A percentile compares a stretch with the other conserved stretches of the same genome.
These are phyloP conservation scores for Phragmites australis DNA, from an alignment of 176 grass and related monocot species.

Conservation along the genomic window DNA sequence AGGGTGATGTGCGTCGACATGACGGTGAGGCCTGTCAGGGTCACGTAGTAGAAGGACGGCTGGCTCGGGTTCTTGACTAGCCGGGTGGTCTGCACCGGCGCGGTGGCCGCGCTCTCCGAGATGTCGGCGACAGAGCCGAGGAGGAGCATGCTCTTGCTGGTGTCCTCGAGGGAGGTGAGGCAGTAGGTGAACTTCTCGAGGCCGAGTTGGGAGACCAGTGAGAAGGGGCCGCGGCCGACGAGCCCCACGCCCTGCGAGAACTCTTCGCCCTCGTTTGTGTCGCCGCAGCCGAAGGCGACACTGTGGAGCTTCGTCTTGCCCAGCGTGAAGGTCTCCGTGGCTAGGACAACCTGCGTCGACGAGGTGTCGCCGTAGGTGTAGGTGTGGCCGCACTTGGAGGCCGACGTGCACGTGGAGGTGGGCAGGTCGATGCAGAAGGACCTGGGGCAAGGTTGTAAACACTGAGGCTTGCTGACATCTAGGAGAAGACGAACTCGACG, in stretches of 20 bases:
- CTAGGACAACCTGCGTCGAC: conserved; percentile 62
- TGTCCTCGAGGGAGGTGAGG: conserved; percentile 69
- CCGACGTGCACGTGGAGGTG: conserved; percentile 37
- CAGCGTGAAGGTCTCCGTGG: conserved; percentile 69
- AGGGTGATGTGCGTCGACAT: conserved; percentile 43
- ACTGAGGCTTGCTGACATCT: no score
- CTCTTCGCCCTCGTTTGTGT: conserved; percentile 55
- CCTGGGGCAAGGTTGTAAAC: conserved; percentile 39
- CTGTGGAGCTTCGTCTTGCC: conserved; percentile 14
- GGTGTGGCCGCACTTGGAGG: conserved; percentile 44
- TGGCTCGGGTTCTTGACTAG: conserved; percentile 64
- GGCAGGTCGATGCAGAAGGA: conserved; percentile 51
- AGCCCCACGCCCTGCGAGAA: conserved; percentile 63
- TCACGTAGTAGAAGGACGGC: conserved; percentile 70
- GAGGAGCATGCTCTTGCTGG: conserved; percentile 54
- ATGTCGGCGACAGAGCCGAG: conserved; percentile 49
- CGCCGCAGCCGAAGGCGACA: conserved; percentile 69
- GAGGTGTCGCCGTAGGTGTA: conserved; percentile 72
- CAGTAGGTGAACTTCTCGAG: conserved; percentile 82
- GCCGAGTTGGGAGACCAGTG: conserved; percentile 61
- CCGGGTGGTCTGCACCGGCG: conserved; percentile 57
- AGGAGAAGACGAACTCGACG: no score
- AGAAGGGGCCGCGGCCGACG: conserved; percentile 60
- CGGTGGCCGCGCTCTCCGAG: background rate
- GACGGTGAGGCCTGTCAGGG: conserved; percentile 52